Conservation (phyloP, 2,329 filamentous ascomycete genomes). For the Aspergillus amoenus region DNA sequence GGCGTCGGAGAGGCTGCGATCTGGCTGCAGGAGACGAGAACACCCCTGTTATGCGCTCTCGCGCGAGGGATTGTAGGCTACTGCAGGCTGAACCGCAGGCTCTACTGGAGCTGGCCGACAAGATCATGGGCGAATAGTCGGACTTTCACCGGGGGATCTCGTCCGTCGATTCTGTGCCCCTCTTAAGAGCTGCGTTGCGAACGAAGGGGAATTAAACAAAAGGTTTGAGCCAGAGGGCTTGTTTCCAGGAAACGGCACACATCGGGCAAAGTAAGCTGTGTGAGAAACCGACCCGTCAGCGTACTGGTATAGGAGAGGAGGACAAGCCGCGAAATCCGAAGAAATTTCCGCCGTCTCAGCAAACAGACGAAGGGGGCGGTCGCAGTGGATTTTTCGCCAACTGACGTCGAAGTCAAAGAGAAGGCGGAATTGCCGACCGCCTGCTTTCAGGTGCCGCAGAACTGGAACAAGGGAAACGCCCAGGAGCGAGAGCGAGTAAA, state of each 20-base stretch:
- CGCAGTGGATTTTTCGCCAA: slow-evolving; percentile 1
- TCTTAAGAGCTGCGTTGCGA: slow-evolving; percentile 5
- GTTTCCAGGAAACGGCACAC: background rate
- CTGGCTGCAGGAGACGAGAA: slow-evolving; percentile 13
- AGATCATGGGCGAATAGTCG: slow-evolving; percentile 31
- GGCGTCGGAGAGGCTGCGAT: slow-evolving; percentile 11
- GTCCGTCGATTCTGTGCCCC: slow-evolving; percentile 22
- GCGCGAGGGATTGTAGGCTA: slow-evolving; percentile 28
- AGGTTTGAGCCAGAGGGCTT: background rate
- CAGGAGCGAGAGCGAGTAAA: background rate
- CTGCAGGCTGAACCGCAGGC: slow-evolving; percentile 36
- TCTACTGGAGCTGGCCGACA: slow-evolving; percentile 29
- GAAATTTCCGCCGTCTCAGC: background rate
- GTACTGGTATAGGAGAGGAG: background rate
- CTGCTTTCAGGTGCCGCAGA: slow-evolving; percentile 8
- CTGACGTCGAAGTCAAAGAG: slow-evolving; percentile 3
- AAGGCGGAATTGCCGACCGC: slow-evolving; percentile 13
- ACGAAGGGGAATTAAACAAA: background rate
- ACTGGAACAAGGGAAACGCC: background rate
- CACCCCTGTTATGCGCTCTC: slow-evolving; percentile 21
- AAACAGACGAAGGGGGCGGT: background rate
- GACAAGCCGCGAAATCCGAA: background rate
- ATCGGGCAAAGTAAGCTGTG: background rate
- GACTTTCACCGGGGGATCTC: slow-evolving; percentile 20
- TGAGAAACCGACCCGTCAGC: background rate